Conservation (phyloP, 352 stramenopile genomes). For the Thalassiosira hispida region DNA sequence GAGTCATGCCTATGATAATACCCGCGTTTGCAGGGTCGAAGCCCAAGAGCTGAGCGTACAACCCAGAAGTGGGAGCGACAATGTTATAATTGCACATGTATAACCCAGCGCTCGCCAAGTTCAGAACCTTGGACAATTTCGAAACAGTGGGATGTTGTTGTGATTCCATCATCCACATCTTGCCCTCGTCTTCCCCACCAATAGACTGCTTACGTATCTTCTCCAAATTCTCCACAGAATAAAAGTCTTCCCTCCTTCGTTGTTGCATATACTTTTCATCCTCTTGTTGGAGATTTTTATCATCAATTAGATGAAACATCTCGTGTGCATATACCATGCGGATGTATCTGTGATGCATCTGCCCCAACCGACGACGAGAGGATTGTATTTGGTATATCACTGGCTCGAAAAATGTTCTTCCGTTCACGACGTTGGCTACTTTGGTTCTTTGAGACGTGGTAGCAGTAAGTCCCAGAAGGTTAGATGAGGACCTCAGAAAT, state of each 20-base stretch:
- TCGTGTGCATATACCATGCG: conserved; percentile 60
- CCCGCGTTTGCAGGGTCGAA: conserved; percentile 89
- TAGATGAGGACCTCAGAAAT: conserved; percentile 3
- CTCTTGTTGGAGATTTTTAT: conserved; percentile 26
- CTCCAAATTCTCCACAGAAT: conserved; percentile 17
- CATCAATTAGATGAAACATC: conserved; percentile 43
- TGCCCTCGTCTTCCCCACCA: conserved; percentile 5
- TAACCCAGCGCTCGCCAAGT: conserved; percentile 94
- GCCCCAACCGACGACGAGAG: conserved; percentile 26
- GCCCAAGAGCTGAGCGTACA: conserved; percentile 90
- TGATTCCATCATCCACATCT: conserved; percentile 20
- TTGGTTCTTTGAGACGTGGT: background rate
- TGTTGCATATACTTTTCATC: conserved; percentile 42
- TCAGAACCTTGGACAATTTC: conserved; percentile 83
- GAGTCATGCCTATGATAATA: conserved; percentile 96
- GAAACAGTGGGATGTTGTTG: conserved; percentile 30
- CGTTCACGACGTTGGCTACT: conserved; percentile 2
- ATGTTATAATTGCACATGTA: conserved; percentile 99
- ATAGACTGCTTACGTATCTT: conserved; percentile 31
- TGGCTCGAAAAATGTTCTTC: conserved; percentile 42
- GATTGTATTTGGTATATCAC: conserved; percentile 50
- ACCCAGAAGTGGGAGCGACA: conserved; percentile 91
- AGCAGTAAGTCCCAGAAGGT: conserved; percentile 2
- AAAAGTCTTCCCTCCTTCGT: conserved; percentile 5
- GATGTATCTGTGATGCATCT: conserved; percentile 35